These are phyloP conservation scores for Chlorella sp. DNA, from an alignment of 139 green algal species.

Conservation along the genomic window DNA sequence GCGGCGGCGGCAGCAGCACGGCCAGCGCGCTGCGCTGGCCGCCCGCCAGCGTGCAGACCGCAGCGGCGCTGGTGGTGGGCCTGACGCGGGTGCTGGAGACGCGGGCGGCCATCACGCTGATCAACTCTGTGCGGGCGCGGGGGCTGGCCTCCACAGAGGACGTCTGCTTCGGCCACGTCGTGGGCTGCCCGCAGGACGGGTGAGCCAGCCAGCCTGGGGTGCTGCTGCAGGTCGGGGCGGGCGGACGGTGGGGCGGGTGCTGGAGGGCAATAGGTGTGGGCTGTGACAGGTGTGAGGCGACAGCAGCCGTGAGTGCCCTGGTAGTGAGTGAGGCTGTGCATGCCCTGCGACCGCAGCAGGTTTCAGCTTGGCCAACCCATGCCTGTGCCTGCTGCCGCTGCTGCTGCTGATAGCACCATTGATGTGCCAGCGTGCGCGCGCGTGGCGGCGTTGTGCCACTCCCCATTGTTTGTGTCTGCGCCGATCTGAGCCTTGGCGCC, in stretches of 20 bases:
- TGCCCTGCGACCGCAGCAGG: not conserved
- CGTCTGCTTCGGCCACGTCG: constrained; percentile 78
- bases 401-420: too few species aligned
- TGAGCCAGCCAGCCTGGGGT: too few species aligned
- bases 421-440: too few species aligned
- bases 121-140: constrained; percentile 64
- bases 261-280: not conserved
- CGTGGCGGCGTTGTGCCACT: too few species aligned
- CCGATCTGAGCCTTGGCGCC: too few species aligned
- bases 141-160: constrained; percentile 69
- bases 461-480: too few species aligned
- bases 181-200: constrained; percentile 70
- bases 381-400: too few species aligned
- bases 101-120: constrained; percentile 72
- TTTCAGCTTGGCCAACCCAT: too few species aligned
- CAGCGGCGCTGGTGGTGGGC: constrained; percentile 71
- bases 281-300: not conserved
- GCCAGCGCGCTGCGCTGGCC: constrained; percentile 60
- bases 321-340: not conserved
- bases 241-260: too few species aligned
- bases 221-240: too few species aligned
- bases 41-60: constrained; percentile 57
- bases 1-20: not conserved
- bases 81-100: constrained; percentile 77
- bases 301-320: too few species aligned